Percentiles rank a stretch among this genome's conserved stretches.
These are phyloP conservation scores for Chaetomium strumarium DNA, from an alignment of 2,329 filamentous ascomycete genomes.

Conservation along the genomic window DNA sequence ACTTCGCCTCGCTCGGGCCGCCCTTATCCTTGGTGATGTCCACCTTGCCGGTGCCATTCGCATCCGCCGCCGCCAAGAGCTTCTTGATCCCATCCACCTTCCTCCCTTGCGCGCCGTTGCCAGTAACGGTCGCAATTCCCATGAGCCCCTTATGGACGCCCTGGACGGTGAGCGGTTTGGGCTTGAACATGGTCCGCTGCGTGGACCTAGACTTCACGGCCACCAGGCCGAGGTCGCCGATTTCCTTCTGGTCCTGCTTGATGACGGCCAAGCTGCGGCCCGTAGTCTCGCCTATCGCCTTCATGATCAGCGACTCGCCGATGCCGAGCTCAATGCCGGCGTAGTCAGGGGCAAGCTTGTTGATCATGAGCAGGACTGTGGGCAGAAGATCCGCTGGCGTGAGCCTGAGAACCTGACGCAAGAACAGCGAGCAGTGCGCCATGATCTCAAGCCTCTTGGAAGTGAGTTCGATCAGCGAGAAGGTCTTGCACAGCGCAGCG, in stretches of 20 bases:
- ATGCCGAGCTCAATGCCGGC: conserved; percentile 97
- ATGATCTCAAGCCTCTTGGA: conserved; percentile 85
- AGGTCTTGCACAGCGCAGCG: conserved; percentile 87
- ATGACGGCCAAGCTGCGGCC: conserved; percentile 83
- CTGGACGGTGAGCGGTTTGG: conserved; percentile 78
- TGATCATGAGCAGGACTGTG: conserved; percentile 92
- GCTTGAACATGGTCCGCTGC: conserved; percentile 97
- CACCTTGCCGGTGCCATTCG: conserved; percentile 64
- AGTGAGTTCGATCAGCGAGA: conserved; percentile 91
- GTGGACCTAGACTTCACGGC: conserved; percentile 93
- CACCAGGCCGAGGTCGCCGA: conserved; percentile 89
- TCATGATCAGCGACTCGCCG: conserved; percentile 97
- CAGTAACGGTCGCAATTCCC: conserved; percentile 78
- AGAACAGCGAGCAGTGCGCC: conserved; percentile 82
- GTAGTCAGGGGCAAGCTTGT: conserved; percentile 95
- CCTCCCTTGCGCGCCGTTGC: conserved; percentile 79
- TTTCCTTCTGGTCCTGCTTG: conserved; percentile 92
- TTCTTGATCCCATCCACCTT: conserved; percentile 97
- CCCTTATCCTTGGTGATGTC: conserved; percentile 92
- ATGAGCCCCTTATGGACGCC: conserved; percentile 86
- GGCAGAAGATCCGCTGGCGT: conserved; percentile 83
- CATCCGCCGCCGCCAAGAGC: conserved; percentile 82
- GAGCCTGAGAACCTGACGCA: conserved; percentile 87
- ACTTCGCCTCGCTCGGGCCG: conserved; percentile 91
- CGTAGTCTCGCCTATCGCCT: conserved; percentile 91